Evolutionary conservation across 176 grass and related monocot species (phyloP).

Genomic region (Triticum aestivum): IWGSC_CS_RefSeq_v2.1 NC_057808.1:217857333-217857832

Average conservation of each 20-base stretch:
- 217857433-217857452: slow-evolving; percentile 26
- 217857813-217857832: slow-evolving; percentile 31
- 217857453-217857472: slow-evolving; percentile 9
- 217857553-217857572: background rate
- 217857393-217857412: slow-evolving; percentile 39
- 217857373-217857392: slow-evolving; percentile 24
- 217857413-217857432: slow-evolving; percentile 53
- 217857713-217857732: slow-evolving; percentile 34
- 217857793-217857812: slow-evolving; percentile 40
- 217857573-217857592: background rate
- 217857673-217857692: background rate
- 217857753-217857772: slow-evolving; percentile 39
- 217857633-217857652: slow-evolving; percentile 34
- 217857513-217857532: background rate
- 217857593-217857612: background rate
- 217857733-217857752: slow-evolving; percentile 28
- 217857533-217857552: background rate
- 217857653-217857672: slow-evolving; percentile 22
- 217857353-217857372: slow-evolving; percentile 43
- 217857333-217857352: slow-evolving; percentile 38
- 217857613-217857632: background rate
- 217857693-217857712: slow-evolving; percentile 48
- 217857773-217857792: slow-evolving; percentile 37
- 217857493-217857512: slow-evolving; percentile 36
- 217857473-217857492: slow-evolving; percentile 53